Base-by-base conservation (phyloP, 2,329 filamentous ascomycete genomes). In the Coniochaeta sp. region DNA sequence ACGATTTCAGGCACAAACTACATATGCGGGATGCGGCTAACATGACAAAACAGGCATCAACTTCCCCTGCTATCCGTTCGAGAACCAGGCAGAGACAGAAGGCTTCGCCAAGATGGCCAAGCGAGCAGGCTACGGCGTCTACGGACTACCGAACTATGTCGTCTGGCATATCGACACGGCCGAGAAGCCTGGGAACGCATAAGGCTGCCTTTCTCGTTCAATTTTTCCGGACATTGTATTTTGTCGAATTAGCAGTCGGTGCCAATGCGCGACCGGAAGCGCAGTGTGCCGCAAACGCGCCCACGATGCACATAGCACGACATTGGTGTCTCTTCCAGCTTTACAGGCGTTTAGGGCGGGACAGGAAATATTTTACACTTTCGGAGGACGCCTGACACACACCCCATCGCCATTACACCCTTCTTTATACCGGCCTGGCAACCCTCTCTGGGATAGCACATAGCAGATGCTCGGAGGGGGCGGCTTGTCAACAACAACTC, bases 81-180 rank as follows among this genome's bases (percentile, higher is more conserved):
- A 99, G 68, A 97, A 99, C 70, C 94, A 99, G 73, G 94, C 94
- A 57, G 94, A 99, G 71, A 99, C 94, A 4, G 94, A 99, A 72
- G 94, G 94, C 6, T 99, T 99, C 65, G 94, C 94, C 32, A 96
- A 95, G 69, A 99, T 99, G 94, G 94, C 94, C 54, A 96, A 95
- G 74, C 81, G 91, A 57, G 94, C 94, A 16, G 94, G 94, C 42
- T 97, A 96, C 67, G 80, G 89, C 63, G 94, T 99, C 24, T 82
- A 90, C 60, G 94, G 94, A 45, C 76, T 99, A 52, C 94, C 92
- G 38, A 99, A 99, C 69, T 99, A 99, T 67, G 86, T 99, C 49
- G 92, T 99, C 53, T 99, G 94, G 94, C 94, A 99, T 67, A 89
- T 96, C 63, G 94, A 99, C 68, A 99, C 94, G 2, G 83, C 91